These are phyloP conservation scores for Paraconiothyrium sp. DNA, from an alignment of 2,329 filamentous ascomycete genomes.

Conservation along the genomic window DNA sequence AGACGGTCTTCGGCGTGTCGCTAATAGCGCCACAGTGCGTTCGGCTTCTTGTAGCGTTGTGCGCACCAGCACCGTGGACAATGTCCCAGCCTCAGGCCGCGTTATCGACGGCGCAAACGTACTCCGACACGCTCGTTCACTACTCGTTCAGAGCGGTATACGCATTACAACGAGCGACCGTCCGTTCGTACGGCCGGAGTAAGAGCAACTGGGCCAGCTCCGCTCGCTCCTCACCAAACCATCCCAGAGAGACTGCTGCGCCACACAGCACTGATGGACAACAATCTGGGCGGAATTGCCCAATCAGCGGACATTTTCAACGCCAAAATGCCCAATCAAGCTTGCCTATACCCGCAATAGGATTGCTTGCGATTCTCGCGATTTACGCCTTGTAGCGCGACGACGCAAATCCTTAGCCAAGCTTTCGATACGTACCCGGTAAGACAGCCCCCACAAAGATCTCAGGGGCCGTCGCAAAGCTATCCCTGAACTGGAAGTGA, in stretches of 20 bases:
- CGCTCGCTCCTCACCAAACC: conserved; percentile 1
- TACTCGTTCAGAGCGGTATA: neutral
- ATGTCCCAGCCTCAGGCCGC: neutral
- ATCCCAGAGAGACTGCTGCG: conserved; percentile 2
- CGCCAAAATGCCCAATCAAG: neutral
- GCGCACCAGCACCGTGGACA: neutral
- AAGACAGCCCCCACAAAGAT: neutral
- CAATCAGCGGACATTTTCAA: neutral
- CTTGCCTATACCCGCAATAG: neutral
- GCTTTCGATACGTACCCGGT: conserved; percentile 6
- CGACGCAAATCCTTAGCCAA: conserved; percentile 4
- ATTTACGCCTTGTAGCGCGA: neutral
- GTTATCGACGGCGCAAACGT: neutral
- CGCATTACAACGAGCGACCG: neutral
- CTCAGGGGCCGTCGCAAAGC: neutral
- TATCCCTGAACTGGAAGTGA: neutral
- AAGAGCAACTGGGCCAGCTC: conserved; percentile 1
- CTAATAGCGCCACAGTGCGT: neutral
- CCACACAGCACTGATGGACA: conserved; percentile 1
- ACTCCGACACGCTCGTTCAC: neutral
- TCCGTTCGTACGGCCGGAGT: conserved; percentile 10
- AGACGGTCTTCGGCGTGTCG: neutral
- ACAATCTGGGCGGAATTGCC: neutral
- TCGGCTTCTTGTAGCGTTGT: neutral
- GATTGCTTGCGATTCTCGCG: conserved; percentile 6